Conservation (phyloP, 2,329 filamentous ascomycete genomes). For the Hypoxylon sp. region DNA sequence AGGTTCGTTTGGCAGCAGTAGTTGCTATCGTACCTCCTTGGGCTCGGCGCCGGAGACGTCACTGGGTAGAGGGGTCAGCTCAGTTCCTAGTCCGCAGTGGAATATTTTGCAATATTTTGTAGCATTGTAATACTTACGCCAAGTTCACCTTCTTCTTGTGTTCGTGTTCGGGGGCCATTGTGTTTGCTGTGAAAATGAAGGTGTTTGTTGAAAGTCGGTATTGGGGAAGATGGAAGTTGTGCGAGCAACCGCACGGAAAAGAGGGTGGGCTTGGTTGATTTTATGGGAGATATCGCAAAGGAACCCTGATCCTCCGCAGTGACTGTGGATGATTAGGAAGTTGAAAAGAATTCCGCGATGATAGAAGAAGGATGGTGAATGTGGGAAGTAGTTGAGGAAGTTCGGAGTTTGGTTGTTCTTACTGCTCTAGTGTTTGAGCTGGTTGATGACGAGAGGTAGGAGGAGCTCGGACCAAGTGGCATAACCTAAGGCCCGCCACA, state of each 20-base stretch:
- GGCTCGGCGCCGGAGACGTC: conserved; percentile 90
- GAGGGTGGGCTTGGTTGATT: conserved; percentile 8
- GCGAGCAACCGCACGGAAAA: conserved; percentile 16
- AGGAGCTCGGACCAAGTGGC: conserved; percentile 42
- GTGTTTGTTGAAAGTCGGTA: conserved; percentile 26
- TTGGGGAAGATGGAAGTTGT: conserved; percentile 13
- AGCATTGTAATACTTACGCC: conserved; percentile 68
- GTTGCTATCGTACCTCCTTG: conserved; percentile 75
- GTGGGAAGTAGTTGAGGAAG: conserved; percentile 30
- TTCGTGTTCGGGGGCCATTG: conserved; percentile 78
- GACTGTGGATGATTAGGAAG: conserved; percentile 16
- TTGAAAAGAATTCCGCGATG: conserved; percentile 20
- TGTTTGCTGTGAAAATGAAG: conserved; percentile 54
- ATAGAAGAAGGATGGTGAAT: conserved; percentile 24
- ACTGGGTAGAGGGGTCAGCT: conserved; percentile 66
- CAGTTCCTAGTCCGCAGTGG: conserved; percentile 5
- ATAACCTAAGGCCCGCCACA: conserved; percentile 31
- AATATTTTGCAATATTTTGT: neutral
- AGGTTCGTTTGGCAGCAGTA: conserved; percentile 36
- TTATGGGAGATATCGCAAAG: conserved; percentile 23
- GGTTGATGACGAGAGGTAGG: conserved; percentile 43
- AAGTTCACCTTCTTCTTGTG: conserved; percentile 87
- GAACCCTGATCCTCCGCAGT: conserved; percentile 24
- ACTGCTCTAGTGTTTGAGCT: conserved; percentile 36
- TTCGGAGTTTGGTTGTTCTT: conserved; percentile 41